Base-by-base conservation (phyloP, 305 asterid genomes). In the Fraxinus paxiana region DNA sequence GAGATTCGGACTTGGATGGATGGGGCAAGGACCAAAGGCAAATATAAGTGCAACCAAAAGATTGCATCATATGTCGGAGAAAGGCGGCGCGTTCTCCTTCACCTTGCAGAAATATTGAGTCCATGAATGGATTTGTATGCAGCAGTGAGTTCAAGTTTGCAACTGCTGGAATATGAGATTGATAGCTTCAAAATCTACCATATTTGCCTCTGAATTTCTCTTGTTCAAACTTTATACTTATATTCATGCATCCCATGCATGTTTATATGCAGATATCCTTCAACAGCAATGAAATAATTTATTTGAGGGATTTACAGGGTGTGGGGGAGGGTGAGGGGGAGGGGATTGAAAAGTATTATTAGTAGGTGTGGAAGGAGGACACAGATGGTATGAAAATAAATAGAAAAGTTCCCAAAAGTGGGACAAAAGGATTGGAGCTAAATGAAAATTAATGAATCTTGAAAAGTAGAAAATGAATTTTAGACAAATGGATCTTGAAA, bases 11-110 rank as follows among this genome's bases (percentile, higher is more conserved):
- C 97, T 90, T 90, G 81, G 88, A 83, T 31, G 92, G 86, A 1
- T 86, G 90, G 33, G 89, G 88, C 6, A 82, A 9, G 37, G 88
- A 87, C 96, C 97, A 92, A 1, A 94, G 88, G 81, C 97, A 92
- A 82, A 94, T 78, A 86, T 94, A 87, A 43, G 87, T 81, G 78
- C 90, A 86, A 0, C 90, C 90, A 38, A 86, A 79, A 54, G 88
- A 77, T 72, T 88, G 92, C 87, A 89, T 77, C 83, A 92, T 88
- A 2, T 84, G 83, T 17, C 78, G 87, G 37, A 94, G 89, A 48
- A 90, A 85, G 74, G 74, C 75, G 12, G 92, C 30, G 0, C 96
- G 88, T 0, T 90, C 93, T 59, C 77, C 90, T 30, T 87, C 90
- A 4, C 82, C 87, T 1, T 88, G 92, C 74, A 33, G 82, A 81